Base-by-base conservation (phyloP, 2,329 filamentous ascomycete genomes). In the Dendryphion nanum region DNA sequence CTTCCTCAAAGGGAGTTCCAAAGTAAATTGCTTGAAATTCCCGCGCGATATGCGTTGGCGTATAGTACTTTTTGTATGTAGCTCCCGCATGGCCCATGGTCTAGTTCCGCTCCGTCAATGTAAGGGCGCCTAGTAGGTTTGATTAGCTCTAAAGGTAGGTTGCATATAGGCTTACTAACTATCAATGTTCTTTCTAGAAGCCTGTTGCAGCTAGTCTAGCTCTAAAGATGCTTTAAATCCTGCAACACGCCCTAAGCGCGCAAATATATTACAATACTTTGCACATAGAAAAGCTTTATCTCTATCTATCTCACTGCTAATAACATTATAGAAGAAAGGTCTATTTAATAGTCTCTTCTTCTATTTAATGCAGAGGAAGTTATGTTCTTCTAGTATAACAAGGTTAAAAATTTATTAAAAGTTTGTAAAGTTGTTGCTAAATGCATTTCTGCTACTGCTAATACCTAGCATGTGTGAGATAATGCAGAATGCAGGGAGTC, bases 361-460 rank as follows among this genome's bases (percentile, higher is more conserved):
- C 45, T 26, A 51, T 30, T 39, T 44, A 19, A 51, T 35, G 16
- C 33, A 21, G 23, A 53, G 50, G 37, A 50, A 37, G 7, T 51
- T 20, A 35, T 39, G 41, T 18, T 28, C 30, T 18, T 18, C 36
- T 35, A 35, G 42, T 41, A 53, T 43, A 16, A 26, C 37, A 7
- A 53, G 41, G 37, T 53, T 32, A 18, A 53, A 53, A 38, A 53
- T 47, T n/a, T 50, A 17, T 32, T 47, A 31, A 38, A 50, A 20
- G 34, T 35, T 44, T 14, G 28, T 33, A 37, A 53, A 53, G 2
- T 43, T 30, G 37, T 49, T 31, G 16, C 38, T 37, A 5, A 51
- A 48, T 40, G 39, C 38, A 23, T 31, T 21, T 37, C 34, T 17
- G 34, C 40, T 20, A 18, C 37, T 17, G 29, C 50, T 35, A 30